A percentile compares a stretch with the other conserved stretches of the same genome.
Evolutionary conservation across 2,329 filamentous ascomycete species (phyloP).

Genomic region (Fusarium longipes): DNA sequence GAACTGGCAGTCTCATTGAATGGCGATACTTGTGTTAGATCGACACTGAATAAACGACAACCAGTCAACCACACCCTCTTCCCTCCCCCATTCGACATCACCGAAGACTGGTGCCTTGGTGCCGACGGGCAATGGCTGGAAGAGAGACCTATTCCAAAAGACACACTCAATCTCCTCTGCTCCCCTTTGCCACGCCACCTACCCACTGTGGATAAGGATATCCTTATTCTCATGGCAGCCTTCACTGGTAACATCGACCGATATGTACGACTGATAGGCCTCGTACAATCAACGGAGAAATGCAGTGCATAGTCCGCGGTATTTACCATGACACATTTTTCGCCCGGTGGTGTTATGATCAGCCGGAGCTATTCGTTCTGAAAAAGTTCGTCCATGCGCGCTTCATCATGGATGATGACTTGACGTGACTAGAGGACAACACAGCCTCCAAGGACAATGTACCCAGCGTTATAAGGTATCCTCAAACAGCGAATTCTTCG

Average conservation of each 20-base stretch:
- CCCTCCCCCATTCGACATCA: slow-evolving; percentile 11
- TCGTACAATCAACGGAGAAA: not conserved
- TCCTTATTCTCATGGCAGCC: slow-evolving; percentile 53
- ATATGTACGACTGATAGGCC: slow-evolving; percentile 52
- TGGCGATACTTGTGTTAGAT: slow-evolving; percentile 17
- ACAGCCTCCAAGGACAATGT: not conserved
- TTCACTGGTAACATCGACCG: slow-evolving; percentile 55
- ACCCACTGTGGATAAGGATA: slow-evolving; percentile 52
- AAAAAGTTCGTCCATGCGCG: slow-evolving; percentile 1
- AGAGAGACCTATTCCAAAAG: not conserved
- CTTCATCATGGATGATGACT: slow-evolving; percentile 6
- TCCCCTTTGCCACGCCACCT: slow-evolving; percentile 52
- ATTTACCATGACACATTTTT: slow-evolving; percentile 2
- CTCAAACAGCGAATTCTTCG: not conserved
- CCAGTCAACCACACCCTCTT: not conserved
- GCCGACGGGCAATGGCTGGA: not conserved
- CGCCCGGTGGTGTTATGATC: slow-evolving; percentile 2
- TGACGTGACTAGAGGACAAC: not conserved
- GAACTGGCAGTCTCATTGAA: slow-evolving; percentile 19
- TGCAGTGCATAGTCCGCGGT: slow-evolving; percentile 14
- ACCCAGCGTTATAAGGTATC: slow-evolving; percentile 2
- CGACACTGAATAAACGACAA: not conserved
- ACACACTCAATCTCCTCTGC: not conserved
- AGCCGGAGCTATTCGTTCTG: not conserved
- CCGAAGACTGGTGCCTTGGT: slow-evolving; percentile 15